A percentile compares a stretch with the other conserved stretches of the same genome.
These are phyloP conservation scores for Globisporangium sylvaticum DNA, from an alignment of 352 stramenopile genomes.

Conservation along the genomic window DNA sequence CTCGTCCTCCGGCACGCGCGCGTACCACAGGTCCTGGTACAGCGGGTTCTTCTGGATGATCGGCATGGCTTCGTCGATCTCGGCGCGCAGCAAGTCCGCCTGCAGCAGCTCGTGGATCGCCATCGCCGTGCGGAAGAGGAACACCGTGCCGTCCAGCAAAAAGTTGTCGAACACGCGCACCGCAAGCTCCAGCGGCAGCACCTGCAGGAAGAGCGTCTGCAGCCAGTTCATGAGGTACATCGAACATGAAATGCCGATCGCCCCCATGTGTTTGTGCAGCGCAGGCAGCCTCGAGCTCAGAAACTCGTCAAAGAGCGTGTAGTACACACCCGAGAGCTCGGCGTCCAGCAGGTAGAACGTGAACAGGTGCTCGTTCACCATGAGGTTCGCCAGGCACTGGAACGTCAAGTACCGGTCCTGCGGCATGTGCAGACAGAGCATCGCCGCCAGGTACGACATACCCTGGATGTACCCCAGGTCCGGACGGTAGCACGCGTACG, in stretches of 20 bases:
- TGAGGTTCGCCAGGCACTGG: slow-evolving; percentile 84
- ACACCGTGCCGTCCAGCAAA: slow-evolving; percentile 77
- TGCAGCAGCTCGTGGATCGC: slow-evolving; percentile 75
- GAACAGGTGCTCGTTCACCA: slow-evolving; percentile 87
- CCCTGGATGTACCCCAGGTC: slow-evolving; percentile 89
- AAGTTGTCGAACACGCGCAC: slow-evolving; percentile 82
- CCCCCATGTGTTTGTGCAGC: slow-evolving; percentile 47
- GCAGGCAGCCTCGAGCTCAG: slow-evolving; percentile 42
- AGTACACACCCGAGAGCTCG: slow-evolving; percentile 77
- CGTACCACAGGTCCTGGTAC: slow-evolving; percentile 59
- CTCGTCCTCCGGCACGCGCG: slow-evolving; percentile 56
- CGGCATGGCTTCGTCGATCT: slow-evolving; percentile 76
- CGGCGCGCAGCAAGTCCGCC: slow-evolving; percentile 40
- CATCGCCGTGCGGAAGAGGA: slow-evolving; percentile 79
- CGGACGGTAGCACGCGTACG: slow-evolving; percentile 83
- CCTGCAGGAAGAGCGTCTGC: slow-evolving; percentile 83
- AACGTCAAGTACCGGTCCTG: slow-evolving; percentile 78
- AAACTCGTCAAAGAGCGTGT: slow-evolving; percentile 76
- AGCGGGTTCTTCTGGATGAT: slow-evolving; percentile 65
- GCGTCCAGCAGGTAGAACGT: slow-evolving; percentile 85
- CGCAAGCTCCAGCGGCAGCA: slow-evolving; percentile 74
- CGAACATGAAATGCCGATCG: slow-evolving; percentile 57
- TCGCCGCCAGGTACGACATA: slow-evolving; percentile 86
- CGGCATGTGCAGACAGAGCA: slow-evolving; percentile 85
- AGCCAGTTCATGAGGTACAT: slow-evolving; percentile 91